Conservation (phyloP, 73 alveolate species). For the Tetrahymena borealis region DNA sequence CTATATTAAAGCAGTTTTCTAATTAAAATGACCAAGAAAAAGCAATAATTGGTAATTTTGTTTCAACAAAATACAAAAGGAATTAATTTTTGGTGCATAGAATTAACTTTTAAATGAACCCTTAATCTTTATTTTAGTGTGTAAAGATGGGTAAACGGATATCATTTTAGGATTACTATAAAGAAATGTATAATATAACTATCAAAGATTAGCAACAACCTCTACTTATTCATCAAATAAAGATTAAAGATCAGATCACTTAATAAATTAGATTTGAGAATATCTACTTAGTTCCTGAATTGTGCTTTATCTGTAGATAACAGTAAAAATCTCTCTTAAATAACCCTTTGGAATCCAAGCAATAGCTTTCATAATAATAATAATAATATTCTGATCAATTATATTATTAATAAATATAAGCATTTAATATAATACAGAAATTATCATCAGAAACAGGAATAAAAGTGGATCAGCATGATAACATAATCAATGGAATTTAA, state of each 20-base stretch:
- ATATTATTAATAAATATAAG: not conserved
- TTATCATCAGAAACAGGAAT: not conserved
- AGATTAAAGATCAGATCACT: not conserved
- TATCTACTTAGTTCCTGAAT: not conserved
- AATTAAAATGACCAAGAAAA: too few relatives aligned
- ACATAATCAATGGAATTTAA: not conserved
- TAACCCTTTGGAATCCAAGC: too few relatives aligned
- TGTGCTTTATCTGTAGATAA: not conserved
- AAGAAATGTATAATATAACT: not conserved
- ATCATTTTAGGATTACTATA: not conserved
- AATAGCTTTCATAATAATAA: too few relatives aligned
- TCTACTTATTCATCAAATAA: not conserved
- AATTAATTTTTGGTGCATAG: not conserved
- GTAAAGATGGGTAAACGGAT: not conserved
- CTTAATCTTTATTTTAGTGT: not conserved
- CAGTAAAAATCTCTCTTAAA: too few relatives aligned
- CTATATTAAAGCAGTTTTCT: too few relatives aligned
- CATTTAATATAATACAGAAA: not conserved
- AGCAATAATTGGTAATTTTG: too few relatives aligned
- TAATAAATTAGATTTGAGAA: not conserved
- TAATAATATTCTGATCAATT: too few relatives aligned
- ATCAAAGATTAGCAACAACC: not conserved
- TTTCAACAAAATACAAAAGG: too few relatives aligned
- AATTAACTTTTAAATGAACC: not conserved
- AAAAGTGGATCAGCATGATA: not conserved